Conservation (phyloP, 148 eudicot species). For the Silene conica region DNA sequence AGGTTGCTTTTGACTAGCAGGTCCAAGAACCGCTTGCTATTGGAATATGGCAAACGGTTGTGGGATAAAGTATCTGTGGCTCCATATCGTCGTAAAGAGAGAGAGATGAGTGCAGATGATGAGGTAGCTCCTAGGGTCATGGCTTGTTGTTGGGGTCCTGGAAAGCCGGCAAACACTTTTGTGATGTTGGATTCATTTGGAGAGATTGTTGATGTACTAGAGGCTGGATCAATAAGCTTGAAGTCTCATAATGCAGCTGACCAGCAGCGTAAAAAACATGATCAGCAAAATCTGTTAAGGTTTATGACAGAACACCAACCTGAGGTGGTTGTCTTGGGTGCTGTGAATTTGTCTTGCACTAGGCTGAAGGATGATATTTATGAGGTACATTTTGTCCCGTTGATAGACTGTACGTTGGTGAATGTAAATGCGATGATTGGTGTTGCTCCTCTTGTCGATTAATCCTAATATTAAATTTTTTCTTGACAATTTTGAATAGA, state of each 20-base stretch:
- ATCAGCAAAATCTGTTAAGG: conserved; percentile 70
- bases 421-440: too few relatives aligned
- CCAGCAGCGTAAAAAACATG: conserved; percentile 86
- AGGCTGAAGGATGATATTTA: conserved; percentile 86
- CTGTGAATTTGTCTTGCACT: conserved; percentile 77
- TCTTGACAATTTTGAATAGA: too few relatives aligned
- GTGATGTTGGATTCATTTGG: conserved; percentile 97
- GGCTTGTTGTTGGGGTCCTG: conserved; percentile 99
- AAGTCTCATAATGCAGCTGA: conserved; percentile 67
- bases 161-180: conserved; percentile 84
- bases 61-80: conserved; percentile 89
- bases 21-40: conserved; percentile 72
- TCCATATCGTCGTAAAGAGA: conserved; percentile 83
- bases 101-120: conserved; percentile 60
- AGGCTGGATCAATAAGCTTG: conserved; percentile 68
- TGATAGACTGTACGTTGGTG: not conserved
- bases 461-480: too few relatives aligned
- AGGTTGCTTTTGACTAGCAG: conserved; percentile 67
- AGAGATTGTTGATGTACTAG: conserved; percentile 78
- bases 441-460: too few relatives aligned
- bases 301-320: conserved; percentile 98
- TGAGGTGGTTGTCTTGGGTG: conserved; percentile 88
- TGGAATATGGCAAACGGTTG: conserved; percentile 72
- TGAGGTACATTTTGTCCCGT: conserved; percentile 47
- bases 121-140: conserved; percentile 93